These are phyloP conservation scores for Ogataea polymorpha DNA, from an alignment of 805 yeast genomes.

Conservation along the genomic window DNA sequence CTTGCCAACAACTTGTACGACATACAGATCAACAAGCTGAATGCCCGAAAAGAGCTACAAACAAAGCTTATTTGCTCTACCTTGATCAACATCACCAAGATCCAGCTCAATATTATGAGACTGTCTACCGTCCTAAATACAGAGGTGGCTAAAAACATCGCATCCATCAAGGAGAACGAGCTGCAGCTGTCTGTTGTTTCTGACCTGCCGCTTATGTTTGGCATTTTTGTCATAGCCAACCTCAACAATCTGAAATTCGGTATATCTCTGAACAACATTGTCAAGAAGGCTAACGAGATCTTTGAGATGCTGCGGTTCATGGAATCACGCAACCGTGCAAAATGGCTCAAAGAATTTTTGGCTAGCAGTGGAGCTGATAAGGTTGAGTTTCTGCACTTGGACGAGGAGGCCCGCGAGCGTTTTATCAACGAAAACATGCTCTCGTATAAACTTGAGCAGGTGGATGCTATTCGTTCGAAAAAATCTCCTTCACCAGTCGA, in stretches of 20 bases:
- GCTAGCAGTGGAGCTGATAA: conserved; percentile 25
- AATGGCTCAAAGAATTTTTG: conserved; percentile 67
- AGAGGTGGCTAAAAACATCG: conserved; percentile 32
- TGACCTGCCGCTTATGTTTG: conserved; percentile 71
- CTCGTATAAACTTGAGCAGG: conserved; percentile 16
- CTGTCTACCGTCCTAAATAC: conserved; percentile 30
- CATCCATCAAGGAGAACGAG: conserved; percentile 31
- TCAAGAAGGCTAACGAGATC: conserved; percentile 49
- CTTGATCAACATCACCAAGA: conserved; percentile 34
- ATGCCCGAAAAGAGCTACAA: conserved; percentile 31
- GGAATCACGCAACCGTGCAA: conserved; percentile 51
- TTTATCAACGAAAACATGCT: conserved; percentile 26
- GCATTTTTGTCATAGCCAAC: conserved; percentile 61
- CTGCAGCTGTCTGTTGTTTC: conserved; percentile 39
- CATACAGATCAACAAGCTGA: conserved; percentile 37
- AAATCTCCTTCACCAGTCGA: conserved; percentile 9
- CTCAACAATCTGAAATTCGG: conserved; percentile 59
- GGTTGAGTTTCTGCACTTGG: conserved; percentile 28
- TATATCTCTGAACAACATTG: conserved; percentile 36
- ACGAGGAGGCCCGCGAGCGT: conserved; percentile 18
- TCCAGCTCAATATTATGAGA: conserved; percentile 37
- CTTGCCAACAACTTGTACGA: conserved; percentile 36
- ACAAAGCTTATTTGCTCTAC: conserved; percentile 32
- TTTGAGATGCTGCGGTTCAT: conserved; percentile 53
- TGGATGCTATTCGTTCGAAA: background rate